Evolutionary conservation across 73 alveolate species (phyloP).

Genomic region (Paramecium pentaurelia): DNA sequence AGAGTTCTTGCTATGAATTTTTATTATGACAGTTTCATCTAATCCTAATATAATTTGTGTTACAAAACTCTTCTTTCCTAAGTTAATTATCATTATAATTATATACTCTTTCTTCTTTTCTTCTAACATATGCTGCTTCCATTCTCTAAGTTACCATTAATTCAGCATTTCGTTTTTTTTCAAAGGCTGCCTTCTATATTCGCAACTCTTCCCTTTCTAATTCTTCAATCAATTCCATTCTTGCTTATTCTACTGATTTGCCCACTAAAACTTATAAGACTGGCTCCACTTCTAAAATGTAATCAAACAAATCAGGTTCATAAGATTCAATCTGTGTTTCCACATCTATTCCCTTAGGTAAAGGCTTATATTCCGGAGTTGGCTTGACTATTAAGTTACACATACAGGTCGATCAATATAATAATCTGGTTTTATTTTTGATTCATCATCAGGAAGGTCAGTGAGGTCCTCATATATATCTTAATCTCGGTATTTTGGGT

Average conservation of each 20-base stretch:
- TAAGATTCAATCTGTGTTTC: conserved; percentile 85
- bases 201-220: conserved; percentile 83
- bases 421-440: conserved; percentile 89
- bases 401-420: conserved; percentile 84
- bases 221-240: conserved; percentile 96
- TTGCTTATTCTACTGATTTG: conserved; percentile 87
- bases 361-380: conserved; percentile 87
- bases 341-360: conserved; percentile 86
- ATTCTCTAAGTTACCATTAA: conserved; percentile 87
- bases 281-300: conserved; percentile 82
- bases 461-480: conserved; percentile 36
- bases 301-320: conserved; percentile 59
- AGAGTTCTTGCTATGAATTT: conserved; percentile 69
- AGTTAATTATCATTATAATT: not conserved
- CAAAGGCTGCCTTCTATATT: conserved; percentile 84
- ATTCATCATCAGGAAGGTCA: conserved; percentile 70
- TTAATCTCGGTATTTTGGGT: conserved; percentile 34
- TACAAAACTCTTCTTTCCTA: conserved; percentile 74
- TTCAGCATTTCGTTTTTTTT: conserved; percentile 86
- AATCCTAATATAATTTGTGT: conserved; percentile 63
- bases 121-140: conserved; percentile 88
- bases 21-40: conserved; percentile 72
- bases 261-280: conserved; percentile 86
- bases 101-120: conserved; percentile 80
- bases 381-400: conserved; percentile 52